Conservation (phyloP, 805 yeast species). For the Sungouiella blattae region DNA sequence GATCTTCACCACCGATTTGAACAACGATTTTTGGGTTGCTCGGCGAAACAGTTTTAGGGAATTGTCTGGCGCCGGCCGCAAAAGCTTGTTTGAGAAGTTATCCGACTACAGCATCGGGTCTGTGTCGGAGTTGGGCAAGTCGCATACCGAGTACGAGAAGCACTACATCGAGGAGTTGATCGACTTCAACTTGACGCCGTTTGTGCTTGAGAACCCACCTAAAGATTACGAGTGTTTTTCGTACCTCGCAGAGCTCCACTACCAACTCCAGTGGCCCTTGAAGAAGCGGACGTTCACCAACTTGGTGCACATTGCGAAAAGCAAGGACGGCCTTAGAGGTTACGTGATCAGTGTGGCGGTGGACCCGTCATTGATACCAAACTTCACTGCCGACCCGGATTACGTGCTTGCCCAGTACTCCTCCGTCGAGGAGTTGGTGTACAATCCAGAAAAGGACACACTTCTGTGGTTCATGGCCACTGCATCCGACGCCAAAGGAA, state of each 20-base stretch:
- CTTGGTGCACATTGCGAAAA: conserved; percentile 26
- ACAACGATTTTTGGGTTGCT: conserved; percentile 18
- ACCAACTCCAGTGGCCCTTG: conserved; percentile 36
- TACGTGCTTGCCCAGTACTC: conserved; percentile 21
- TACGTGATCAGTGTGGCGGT: conserved; percentile 33
- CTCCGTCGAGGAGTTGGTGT: conserved; percentile 31
- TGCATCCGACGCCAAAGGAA: conserved; percentile 37
- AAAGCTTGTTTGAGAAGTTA: conserved; percentile 9
- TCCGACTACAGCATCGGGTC: conserved; percentile 13
- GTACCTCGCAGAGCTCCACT: conserved; percentile 30
- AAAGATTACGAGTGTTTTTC: conserved; percentile 15
- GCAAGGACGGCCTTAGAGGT: conserved; percentile 16
- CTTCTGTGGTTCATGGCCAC: conserved; percentile 40
- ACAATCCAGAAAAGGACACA: conserved; percentile 14
- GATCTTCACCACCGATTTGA: conserved; percentile 5
- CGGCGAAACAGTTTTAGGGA: conserved; percentile 13
- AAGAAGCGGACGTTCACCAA: conserved; percentile 34
- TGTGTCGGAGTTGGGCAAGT: conserved; percentile 12
- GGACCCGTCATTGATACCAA: conserved; percentile 22
- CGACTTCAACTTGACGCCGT: conserved; percentile 21
- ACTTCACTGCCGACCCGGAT: conserved; percentile 6
- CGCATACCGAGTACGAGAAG: conserved; percentile 36
- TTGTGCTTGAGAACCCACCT: conserved; percentile 11
- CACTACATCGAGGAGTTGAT: conserved; percentile 33
- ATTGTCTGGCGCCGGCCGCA: conserved; percentile 7